Conservation (phyloP, 495 filamentous ascomycete species). For the Letharia columbiana region DNA sequence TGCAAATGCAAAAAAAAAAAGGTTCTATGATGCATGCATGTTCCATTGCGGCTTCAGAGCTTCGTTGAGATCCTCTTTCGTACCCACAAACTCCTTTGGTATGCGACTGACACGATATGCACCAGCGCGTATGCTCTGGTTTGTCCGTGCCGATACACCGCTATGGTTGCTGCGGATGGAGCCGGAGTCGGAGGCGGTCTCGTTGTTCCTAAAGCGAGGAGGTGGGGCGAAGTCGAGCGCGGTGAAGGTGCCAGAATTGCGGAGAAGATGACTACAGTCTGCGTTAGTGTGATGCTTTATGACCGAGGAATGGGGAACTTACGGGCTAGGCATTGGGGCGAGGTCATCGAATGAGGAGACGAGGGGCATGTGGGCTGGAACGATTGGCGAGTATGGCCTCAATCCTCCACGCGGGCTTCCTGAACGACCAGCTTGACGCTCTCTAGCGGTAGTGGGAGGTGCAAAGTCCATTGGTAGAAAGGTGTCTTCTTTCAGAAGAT, state of each 20-base stretch:
- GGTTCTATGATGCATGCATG: slow-evolving; percentile 35
- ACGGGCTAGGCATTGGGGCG: slow-evolving; percentile 77
- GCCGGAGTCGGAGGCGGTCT: slow-evolving; percentile 70
- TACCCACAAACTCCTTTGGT: slow-evolving; percentile 74
- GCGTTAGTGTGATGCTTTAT: slow-evolving; percentile 27
- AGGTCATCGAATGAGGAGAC: slow-evolving; percentile 83
- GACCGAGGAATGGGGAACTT: slow-evolving; percentile 40
- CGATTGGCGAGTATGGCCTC: slow-evolving; percentile 60
- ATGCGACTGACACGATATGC: slow-evolving; percentile 85
- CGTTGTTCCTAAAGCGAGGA: slow-evolving; percentile 67
- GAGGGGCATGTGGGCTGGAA: slow-evolving; percentile 66
- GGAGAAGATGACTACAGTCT: slow-evolving; percentile 59
- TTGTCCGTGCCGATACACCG: slow-evolving; percentile 63
- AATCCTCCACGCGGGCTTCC: slow-evolving; percentile 72
- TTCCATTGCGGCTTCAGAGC: slow-evolving; percentile 74
- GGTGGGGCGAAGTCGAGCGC: slow-evolving; percentile 93
- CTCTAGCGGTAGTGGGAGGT: slow-evolving; percentile 60
- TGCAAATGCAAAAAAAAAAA: background rate
- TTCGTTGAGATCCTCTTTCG: slow-evolving; percentile 58
- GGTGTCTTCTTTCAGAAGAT: slow-evolving; percentile 75
- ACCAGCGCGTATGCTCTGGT: slow-evolving; percentile 73
- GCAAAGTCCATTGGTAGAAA: slow-evolving; percentile 81
- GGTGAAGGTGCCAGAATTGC: slow-evolving; percentile 85
- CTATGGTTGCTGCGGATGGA: slow-evolving; percentile 81
- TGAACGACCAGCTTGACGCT: slow-evolving; percentile 62